A percentile compares a stretch with the other conserved stretches of the same genome.
These are phyloP conservation scores for Datura wrightii DNA, from an alignment of 257 asterid species.

Conservation along the genomic window DNA sequence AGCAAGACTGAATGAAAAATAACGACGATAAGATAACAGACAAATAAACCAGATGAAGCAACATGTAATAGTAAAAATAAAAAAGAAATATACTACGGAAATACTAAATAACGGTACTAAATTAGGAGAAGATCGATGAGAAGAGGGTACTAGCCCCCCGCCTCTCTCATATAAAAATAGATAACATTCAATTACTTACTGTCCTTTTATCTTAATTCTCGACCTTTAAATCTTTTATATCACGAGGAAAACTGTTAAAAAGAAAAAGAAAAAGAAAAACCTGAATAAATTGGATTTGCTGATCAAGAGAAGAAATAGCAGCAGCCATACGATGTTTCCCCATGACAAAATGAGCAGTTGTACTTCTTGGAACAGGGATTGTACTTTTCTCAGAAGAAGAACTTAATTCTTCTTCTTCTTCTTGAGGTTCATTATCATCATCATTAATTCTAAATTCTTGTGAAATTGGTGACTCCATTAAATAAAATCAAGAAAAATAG, in stretches of 20 bases:
- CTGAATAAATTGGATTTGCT: conserved; percentile 46
- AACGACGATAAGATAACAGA: too few relatives aligned
- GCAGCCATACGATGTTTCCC: conserved; percentile 53
- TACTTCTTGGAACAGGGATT: conserved; percentile 22
- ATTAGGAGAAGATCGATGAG: background rate
- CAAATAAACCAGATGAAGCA: too few relatives aligned
- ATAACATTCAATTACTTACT: background rate
- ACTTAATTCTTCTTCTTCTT: background rate
- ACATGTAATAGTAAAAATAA: background rate
- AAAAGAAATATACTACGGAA: background rate
- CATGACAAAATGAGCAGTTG: conserved; percentile 38
- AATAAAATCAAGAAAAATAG: background rate
- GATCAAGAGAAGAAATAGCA: conserved; percentile 44
- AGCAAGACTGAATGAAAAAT: too few relatives aligned
- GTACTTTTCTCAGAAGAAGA: background rate
- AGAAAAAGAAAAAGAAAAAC: background rate
- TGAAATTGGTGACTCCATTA: conserved; percentile 18
- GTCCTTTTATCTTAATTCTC: background rate
- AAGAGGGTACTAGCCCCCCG: background rate
- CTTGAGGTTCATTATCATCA: background rate
- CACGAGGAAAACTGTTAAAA: background rate
- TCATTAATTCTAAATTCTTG: background rate
- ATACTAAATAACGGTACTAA: background rate
- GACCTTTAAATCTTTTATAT: background rate
- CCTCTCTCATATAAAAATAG: background rate